Percentiles rank a stretch among this genome's conserved stretches.
Conservation (phyloP, 1,284 basidiomycete species). For the Sporisorium iseilematis-ciliati region DNA sequence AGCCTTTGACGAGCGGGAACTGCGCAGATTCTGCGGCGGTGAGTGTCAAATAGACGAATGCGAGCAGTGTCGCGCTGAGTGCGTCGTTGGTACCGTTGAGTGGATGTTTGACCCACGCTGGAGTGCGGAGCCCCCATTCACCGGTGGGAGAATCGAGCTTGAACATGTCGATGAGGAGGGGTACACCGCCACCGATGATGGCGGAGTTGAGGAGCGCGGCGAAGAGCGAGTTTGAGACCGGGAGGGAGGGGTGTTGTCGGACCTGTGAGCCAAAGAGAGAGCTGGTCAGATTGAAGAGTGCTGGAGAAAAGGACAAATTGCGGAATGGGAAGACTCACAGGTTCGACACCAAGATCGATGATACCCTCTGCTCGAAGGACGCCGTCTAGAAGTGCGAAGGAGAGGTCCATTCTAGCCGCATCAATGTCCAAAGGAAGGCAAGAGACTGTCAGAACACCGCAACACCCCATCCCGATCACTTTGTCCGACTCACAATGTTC, state of each 20-base stretch:
- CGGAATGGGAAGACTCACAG: slow-evolving; percentile 13
- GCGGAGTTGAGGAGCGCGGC: slow-evolving; percentile 52
- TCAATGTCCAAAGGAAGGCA: not conserved
- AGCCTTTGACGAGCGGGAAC: slow-evolving; percentile 4
- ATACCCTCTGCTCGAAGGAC: slow-evolving; percentile 60
- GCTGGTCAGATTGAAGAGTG: not conserved
- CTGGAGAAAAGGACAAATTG: too few relatives aligned
- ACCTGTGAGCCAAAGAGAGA: slow-evolving; percentile 13
- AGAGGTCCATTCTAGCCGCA: slow-evolving; percentile 40
- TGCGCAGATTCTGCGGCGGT: not conserved
- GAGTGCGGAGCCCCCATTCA: slow-evolving; percentile 52
- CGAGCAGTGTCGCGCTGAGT: slow-evolving; percentile 31
- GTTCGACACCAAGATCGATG: slow-evolving; percentile 49
- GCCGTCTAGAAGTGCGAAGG: slow-evolving; percentile 51
- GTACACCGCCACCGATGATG: slow-evolving; percentile 55
- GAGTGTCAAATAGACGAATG: slow-evolving; percentile 30
- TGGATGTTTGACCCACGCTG: slow-evolving; percentile 49
- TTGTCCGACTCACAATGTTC: slow-evolving; percentile 22
- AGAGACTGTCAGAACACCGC: not conserved
- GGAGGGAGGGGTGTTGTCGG: slow-evolving; percentile 31
- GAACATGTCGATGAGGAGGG: slow-evolving; percentile 56
- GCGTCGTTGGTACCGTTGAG: slow-evolving; percentile 47
- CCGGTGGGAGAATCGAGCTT: slow-evolving; percentile 53
- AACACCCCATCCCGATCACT: not conserved
- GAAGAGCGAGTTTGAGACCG: slow-evolving; percentile 44